These are phyloP conservation scores for Stereocaulon alpinum DNA, from an alignment of 495 filamentous ascomycete genomes.

Conservation along the genomic window DNA sequence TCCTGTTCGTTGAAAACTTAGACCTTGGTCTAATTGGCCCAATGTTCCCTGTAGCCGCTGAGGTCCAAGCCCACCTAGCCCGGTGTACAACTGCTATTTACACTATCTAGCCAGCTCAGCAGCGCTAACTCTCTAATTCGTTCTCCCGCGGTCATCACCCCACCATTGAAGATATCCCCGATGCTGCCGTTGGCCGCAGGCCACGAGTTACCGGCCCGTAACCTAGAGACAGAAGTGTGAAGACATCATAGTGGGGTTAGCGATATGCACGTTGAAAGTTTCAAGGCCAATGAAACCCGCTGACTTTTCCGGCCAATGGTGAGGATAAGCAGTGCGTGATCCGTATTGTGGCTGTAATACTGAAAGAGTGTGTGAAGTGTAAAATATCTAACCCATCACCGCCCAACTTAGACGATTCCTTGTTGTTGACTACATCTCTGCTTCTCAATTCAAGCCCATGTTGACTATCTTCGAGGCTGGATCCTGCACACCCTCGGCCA, in stretches of 20 bases:
- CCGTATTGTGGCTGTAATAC: not conserved
- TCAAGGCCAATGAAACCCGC: constrained; percentile 4
- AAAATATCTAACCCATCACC: not conserved
- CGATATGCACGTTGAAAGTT: constrained; percentile 4
- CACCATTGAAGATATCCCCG: constrained; percentile 2
- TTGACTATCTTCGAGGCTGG: not conserved
- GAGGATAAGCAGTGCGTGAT: constrained; percentile 1
- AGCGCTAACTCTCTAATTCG: not conserved
- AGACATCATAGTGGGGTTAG: constrained; percentile 9
- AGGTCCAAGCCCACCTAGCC: constrained; percentile 2
- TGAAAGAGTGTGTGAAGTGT: not conserved
- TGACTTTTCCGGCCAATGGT: not conserved
- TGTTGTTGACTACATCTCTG: not conserved
- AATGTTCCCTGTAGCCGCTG: constrained; percentile 21
- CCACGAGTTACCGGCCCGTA: constrained; percentile 20
- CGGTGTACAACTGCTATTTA: not conserved
- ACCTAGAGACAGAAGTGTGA: constrained; percentile 7
- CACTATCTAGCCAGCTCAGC: not conserved
- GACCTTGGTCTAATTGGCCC: constrained; percentile 16
- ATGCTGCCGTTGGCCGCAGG: constrained; percentile 6
- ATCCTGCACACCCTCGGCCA: not conserved
- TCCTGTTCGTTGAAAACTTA: not conserved
- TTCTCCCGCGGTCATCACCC: constrained; percentile 1
- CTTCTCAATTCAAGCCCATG: not conserved
- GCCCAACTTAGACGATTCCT: not conserved